Evolutionary conservation across 306 rosid species (phyloP), one percentile per base, ranked within the genome.

Genomic region (Morella rubra): DNA sequence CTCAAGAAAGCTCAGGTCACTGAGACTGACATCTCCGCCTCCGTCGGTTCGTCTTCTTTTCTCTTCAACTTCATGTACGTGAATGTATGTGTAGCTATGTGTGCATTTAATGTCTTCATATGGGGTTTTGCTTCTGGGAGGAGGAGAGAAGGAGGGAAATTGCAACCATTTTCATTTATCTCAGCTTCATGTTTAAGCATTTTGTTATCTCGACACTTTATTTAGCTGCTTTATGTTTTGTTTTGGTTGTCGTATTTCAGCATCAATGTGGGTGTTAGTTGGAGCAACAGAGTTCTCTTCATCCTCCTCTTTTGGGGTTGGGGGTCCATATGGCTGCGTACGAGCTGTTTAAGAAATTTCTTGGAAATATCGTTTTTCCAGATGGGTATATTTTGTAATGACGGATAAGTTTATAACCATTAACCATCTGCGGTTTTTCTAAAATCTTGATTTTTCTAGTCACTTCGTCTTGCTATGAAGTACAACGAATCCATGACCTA

Each of bases 1-100:
- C 97, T 94, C 42, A 94, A 87, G 81, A 94, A 79, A 79, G 80
- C 90, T 78, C 96, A 89, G 42, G 83, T 90, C 67, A 65, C 76
- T 3, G 81, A 77, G 15, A 83, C 90, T 54, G 90, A 94, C 84
- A 87, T 94, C 83, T 51, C 89, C 37, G 77, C 90, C 60, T 84
- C 81, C 14, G 88, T 92, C 27, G 98, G 98, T 94, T 68, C 41
- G 90, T 84, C 49, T 74, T 73, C 54, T 37, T 42, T 32, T 77
- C 50, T 66, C 55, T 77, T 27, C 49, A 22, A 24, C 54, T 45
- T 60, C 37, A 32, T 14, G 20, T 58, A 19, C 18, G 58, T 19
- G 0, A 10, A 15, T 52, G 6, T 52, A 52, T 8, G 58, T 5
- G 2, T 52, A 52, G 15, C 12, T 13, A 58, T 20, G 24, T 18